phyloP scores from a whole-genome alignment of 495 filamentous ascomycete species.

The Alectoria sarmentosa region DNA sequence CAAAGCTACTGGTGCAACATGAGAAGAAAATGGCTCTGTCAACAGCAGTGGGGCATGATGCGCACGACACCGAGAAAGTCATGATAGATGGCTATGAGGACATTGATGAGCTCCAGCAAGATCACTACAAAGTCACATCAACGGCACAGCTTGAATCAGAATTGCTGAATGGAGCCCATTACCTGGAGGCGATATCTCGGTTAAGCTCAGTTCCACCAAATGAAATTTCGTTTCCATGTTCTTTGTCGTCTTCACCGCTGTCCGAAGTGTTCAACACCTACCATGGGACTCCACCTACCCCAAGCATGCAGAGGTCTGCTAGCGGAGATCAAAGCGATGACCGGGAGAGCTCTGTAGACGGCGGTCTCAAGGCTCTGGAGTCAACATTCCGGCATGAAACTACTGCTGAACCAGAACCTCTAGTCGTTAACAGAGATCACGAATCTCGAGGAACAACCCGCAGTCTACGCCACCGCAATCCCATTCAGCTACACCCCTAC shows the following conservation, averaged over 20 bases:
- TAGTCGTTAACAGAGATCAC: neutral
- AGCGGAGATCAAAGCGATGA: neutral
- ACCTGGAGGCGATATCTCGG: neutral
- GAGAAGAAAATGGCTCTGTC: neutral
- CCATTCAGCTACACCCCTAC: slow-evolving; percentile 72
- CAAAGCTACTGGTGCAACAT: neutral
- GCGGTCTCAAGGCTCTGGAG: neutral
- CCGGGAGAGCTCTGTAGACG: neutral
- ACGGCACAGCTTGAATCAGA: neutral
- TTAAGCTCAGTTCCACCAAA: neutral
- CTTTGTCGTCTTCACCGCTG: slow-evolving; percentile 6
- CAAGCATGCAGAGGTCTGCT: neutral
- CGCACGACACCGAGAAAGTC: neutral
- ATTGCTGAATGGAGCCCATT: neutral
- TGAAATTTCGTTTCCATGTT: neutral
- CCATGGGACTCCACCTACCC: neutral
- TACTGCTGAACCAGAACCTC: neutral
- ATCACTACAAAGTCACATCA: slow-evolving; percentile 15
- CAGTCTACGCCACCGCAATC: slow-evolving; percentile 59
- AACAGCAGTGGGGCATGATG: neutral
- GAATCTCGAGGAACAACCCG: slow-evolving; percentile 1
- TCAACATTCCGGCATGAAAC: neutral
- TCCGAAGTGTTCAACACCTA: neutral
- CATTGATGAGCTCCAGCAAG: slow-evolving; percentile 25
- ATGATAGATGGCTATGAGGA: neutral